Conservation (phyloP, 2,329 filamentous ascomycete species). For the Ophiosphaerella korrae region DNA sequence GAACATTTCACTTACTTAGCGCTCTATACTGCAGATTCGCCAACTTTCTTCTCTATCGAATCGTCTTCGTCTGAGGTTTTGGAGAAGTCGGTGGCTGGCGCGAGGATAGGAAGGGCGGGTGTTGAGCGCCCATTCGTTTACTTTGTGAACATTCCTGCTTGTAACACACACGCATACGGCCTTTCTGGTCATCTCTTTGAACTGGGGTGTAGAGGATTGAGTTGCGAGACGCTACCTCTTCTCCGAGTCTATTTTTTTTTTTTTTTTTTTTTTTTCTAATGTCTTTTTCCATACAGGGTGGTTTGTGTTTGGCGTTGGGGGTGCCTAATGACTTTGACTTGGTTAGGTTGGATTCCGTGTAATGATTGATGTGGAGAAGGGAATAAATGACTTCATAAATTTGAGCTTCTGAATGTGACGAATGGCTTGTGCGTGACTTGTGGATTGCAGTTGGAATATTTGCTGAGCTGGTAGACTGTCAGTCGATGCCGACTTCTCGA, state of each 20-base stretch:
- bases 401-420: not conserved
- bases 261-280: no score
- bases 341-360: constrained; percentile 23
- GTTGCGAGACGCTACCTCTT: not conserved
- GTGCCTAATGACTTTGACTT: constrained; percentile 9
- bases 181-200: no score
- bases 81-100: constrained; percentile 8
- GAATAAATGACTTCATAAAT: constrained; percentile 18
- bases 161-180: not conserved
- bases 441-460: no score
- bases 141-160: not conserved
- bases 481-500: no score
- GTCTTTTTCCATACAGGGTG: not conserved
- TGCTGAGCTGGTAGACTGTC: no score
- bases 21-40: constrained; percentile 25
- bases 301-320: constrained; percentile 1
- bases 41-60: constrained; percentile 19
- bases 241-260: constrained; percentile 2
- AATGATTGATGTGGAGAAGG: constrained; percentile 30
- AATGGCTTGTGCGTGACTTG: not conserved
- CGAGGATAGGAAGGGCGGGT: constrained; percentile 8
- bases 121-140: constrained; percentile 18
- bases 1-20: constrained; percentile 31
- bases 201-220: no score
- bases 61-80: constrained; percentile 30